Conservation (phyloP, 2,329 filamentous ascomycete species). For the Aspergillus niger region DNA sequence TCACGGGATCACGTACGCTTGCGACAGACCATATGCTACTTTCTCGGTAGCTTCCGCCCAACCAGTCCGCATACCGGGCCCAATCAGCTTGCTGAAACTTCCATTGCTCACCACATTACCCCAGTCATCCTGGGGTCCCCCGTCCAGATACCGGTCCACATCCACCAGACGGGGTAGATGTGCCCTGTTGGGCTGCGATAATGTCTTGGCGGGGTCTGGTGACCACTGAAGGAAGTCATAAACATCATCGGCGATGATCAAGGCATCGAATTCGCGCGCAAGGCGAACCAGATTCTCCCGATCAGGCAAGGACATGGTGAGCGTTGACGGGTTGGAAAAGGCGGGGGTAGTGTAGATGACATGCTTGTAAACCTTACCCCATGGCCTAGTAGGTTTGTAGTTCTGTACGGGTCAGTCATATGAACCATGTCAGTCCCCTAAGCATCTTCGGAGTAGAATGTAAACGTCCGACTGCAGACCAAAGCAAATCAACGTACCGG, state of each 20-base stretch:
- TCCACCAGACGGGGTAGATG: constrained; percentile 73
- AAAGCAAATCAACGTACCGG: constrained; percentile 39
- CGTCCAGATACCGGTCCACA: constrained; percentile 69
- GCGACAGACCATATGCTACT: constrained; percentile 60
- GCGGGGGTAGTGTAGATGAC: constrained; percentile 87
- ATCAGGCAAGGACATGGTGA: constrained; percentile 72
- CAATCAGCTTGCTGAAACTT: constrained; percentile 85
- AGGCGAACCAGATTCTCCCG: constrained; percentile 71
- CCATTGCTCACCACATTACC: constrained; percentile 84
- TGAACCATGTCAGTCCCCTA: not conserved
- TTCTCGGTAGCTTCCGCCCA: constrained; percentile 76
- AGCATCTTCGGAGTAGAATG: too few species aligned
- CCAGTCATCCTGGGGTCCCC: constrained; percentile 63
- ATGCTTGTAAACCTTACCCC: constrained; percentile 80
- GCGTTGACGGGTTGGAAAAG: constrained; percentile 84
- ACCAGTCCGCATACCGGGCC: constrained; percentile 79
- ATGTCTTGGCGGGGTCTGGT: constrained; percentile 28
- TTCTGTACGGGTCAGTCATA: constrained; percentile 38
- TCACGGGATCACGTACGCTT: constrained; percentile 51
- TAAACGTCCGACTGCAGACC: not conserved
- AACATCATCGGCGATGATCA: constrained; percentile 88
- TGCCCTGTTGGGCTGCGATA: constrained; percentile 40
- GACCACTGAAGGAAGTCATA: constrained; percentile 92
- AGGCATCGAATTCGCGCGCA: constrained; percentile 74
- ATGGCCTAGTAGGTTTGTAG: constrained; percentile 60